These are phyloP conservation scores for Backusella liffmaniae DNA, from an alignment of 192 early-diverging fungal species.

Conservation along the genomic window DNA sequence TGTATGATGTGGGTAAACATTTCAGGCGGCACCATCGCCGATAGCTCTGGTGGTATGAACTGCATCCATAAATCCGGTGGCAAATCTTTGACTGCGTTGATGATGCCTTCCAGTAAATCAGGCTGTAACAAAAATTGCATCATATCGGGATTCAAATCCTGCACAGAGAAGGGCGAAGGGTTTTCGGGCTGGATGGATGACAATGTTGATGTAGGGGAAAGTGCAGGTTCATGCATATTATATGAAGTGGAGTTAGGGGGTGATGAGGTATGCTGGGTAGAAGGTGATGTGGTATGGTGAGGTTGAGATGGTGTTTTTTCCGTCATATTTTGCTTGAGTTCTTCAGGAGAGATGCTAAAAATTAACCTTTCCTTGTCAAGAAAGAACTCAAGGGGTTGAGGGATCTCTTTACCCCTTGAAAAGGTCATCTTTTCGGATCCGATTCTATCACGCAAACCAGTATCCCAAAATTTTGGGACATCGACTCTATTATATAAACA, in stretches of 20 bases:
- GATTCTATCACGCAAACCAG: constrained; percentile 16
- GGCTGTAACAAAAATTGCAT: constrained; percentile 11
- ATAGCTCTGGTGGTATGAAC: background rate
- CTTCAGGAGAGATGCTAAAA: constrained; percentile 9
- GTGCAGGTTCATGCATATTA: background rate
- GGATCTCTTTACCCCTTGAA: constrained; percentile 2
- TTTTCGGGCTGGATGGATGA: background rate
- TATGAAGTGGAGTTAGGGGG: background rate
- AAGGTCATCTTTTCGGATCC: constrained; percentile 8
- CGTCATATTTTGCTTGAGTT: background rate
- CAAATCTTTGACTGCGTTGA: background rate
- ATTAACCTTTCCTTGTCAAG: constrained; percentile 8
- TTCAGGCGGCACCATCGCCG: constrained; percentile 9
- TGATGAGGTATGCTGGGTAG: background rate
- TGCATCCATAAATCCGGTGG: constrained; percentile 7
- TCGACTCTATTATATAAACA: constrained; percentile 26
- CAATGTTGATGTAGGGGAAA: background rate
- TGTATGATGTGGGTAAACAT: background rate
- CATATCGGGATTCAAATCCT: background rate
- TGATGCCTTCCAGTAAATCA: background rate
- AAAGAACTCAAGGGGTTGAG: constrained; percentile 13
- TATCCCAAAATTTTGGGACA: constrained; percentile 32
- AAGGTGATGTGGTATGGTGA: background rate
- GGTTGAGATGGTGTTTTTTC: constrained; percentile 4
- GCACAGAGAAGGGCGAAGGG: background rate